Percentiles rank a stretch among this genome's conserved stretches.
Evolutionary conservation across 179 eudicot species (phyloP).

Genomic region (Carnegiea gigantea): DNA sequence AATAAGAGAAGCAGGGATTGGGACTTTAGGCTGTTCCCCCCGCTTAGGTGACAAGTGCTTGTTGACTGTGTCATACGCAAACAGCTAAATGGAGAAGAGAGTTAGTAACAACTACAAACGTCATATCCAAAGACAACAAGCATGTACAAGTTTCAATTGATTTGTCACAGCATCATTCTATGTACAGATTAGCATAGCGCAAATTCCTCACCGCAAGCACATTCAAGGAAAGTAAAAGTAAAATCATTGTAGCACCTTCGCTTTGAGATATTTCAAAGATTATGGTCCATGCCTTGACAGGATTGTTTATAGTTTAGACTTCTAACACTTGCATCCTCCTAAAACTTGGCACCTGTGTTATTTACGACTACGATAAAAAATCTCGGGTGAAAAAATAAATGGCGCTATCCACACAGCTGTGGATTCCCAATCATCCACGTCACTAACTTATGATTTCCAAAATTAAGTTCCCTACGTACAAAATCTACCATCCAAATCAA

Average conservation of each 20-base stretch:
- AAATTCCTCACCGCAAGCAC: neutral
- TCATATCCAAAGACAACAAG: no score
- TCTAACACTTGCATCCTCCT: neutral
- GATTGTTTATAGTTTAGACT: no score
- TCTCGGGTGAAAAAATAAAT: neutral
- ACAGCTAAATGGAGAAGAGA: slow-evolving; percentile 46
- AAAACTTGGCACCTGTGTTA: neutral
- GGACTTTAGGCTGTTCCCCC: slow-evolving; percentile 63
- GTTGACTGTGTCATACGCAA: slow-evolving; percentile 83
- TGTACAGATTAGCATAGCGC: neutral
- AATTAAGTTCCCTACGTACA: neutral
- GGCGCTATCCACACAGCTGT: neutral
- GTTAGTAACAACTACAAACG: neutral
- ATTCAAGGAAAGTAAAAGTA: neutral
- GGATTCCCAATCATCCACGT: neutral
- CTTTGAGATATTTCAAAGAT: no score
- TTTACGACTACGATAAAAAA: no score
- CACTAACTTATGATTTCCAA: neutral
- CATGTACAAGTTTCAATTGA: neutral
- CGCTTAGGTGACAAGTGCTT: slow-evolving; percentile 66
- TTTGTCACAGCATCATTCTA: neutral
- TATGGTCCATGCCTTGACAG: no score
- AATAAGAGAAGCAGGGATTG: slow-evolving; percentile 67
- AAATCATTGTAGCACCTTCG: no score
- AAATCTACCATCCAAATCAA: no score